Base-by-base conservation (phyloP, 148 eudicot genomes). In the Camellia granthamiana region DNA sequence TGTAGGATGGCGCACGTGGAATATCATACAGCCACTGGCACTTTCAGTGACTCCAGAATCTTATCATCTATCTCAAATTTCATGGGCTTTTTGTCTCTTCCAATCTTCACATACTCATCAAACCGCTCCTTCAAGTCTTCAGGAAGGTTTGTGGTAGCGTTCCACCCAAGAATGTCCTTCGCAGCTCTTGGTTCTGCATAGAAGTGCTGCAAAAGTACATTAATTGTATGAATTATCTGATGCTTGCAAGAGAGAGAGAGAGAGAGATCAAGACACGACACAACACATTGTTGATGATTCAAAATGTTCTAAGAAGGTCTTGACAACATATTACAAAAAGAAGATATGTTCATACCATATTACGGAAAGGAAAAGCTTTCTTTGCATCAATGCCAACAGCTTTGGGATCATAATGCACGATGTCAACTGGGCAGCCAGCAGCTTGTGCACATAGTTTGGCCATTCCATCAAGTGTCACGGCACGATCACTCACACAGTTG, bases 101-200 rank as follows among this genome's bases (percentile, higher is more conserved):
- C 98, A 19, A 95, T 95, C 89, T 90, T 91, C 41, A 93, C 96
- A 81, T 93, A 95, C 90, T 95, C 98, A 7, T 89, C 93, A 16
- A 70, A 95, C 76, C 98, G 78, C 87, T 95, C 98, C 78, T 93
- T 95, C 77, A 95, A 83, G 85, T 95, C 98, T 64, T 85, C 94
- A 0, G 96, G 88, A 41, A 95, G 93, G 76, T 91, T 87, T 19
- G 98, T 92, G 47, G 90, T 69, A 3, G 86, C 49, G 41, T 83
- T 38, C 96, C 97, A 95, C 62, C 96, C 97, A 54, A 95, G 86
- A 77, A 87, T 72, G 68, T 91, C 94, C 86, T 93, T 91, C 0
- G 98, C 98, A 51, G 97, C 97, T 84, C 98, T 86, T 70, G 98
- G 98, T 82, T 95, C 98, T 7, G 98, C 93, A 79, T 95, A 95